These are phyloP conservation scores for Plenodomus tracheiphilus DNA, from an alignment of 2,329 filamentous ascomycete genomes.

Conservation along the genomic window DNA sequence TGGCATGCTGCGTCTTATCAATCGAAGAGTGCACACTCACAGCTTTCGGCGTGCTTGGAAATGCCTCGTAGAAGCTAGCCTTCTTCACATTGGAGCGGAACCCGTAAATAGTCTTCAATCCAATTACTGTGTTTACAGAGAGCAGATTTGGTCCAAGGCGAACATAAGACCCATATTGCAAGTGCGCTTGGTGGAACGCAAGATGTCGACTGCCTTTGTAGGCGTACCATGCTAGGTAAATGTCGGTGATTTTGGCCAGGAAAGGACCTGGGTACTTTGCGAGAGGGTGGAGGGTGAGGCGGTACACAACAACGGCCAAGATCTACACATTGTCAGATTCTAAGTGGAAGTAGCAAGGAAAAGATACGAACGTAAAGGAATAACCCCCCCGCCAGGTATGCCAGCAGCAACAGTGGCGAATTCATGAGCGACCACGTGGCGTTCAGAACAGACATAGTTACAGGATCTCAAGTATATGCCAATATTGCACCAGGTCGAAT, in stretches of 20 bases:
- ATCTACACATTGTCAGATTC: conserved; percentile 16
- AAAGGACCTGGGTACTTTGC: conserved; percentile 49
- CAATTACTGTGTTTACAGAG: conserved; percentile 71
- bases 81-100: conserved; percentile 54
- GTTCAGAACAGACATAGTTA: conserved; percentile 23
- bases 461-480: background rate
- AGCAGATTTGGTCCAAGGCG: conserved; percentile 78
- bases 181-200: conserved; percentile 70
- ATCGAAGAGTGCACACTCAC: conserved; percentile 51
- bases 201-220: conserved; percentile 76
- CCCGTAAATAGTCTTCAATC: conserved; percentile 55
- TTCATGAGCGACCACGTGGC: conserved; percentile 17
- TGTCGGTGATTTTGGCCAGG: conserved; percentile 44
- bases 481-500: background rate
- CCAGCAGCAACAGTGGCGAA: conserved; percentile 33
- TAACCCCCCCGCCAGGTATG: conserved; percentile 26
- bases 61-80: conserved; percentile 53
- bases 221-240: conserved; percentile 63
- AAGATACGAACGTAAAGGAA: conserved; percentile 28
- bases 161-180: conserved; percentile 71
- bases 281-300: conserved; percentile 49
- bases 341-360: background rate
- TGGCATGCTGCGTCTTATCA: conserved; percentile 51
- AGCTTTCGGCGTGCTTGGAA: conserved; percentile 48
- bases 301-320: conserved; percentile 39